Conservation (phyloP, 352 stramenopile species). For the Phytophthora cajani region DNA sequence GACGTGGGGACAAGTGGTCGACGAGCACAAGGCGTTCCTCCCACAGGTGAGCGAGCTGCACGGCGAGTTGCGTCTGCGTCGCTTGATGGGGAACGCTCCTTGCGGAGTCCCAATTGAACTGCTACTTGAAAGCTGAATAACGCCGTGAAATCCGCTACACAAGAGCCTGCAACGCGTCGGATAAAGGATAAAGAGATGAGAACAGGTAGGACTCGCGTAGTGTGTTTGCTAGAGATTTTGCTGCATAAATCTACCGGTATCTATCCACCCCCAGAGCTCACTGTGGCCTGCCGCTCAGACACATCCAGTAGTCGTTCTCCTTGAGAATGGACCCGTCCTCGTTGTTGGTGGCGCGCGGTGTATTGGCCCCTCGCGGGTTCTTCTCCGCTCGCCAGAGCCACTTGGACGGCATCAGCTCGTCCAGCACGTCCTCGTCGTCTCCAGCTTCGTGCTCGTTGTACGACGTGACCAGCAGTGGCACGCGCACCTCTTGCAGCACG, state of each 20-base stretch:
- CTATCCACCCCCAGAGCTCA: not conserved
- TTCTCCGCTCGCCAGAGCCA: slow-evolving; percentile 83
- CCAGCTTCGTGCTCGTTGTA: slow-evolving; percentile 86
- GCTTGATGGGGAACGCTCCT: slow-evolving; percentile 57
- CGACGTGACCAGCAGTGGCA: slow-evolving; percentile 80
- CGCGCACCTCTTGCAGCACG: slow-evolving; percentile 60
- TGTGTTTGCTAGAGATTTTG: not conserved
- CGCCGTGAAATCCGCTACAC: not conserved
- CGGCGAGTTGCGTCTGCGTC: slow-evolving; percentile 63
- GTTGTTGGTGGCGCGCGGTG: slow-evolving; percentile 65
- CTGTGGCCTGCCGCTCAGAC: slow-evolving; percentile 45
- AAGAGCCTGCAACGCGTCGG: slow-evolving; percentile 2
- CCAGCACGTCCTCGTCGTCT: slow-evolving; percentile 83
- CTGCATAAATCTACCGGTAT: not conserved
- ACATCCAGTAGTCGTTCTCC: slow-evolving; percentile 90
- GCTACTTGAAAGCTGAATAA: slow-evolving; percentile 42
- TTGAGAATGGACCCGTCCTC: slow-evolving; percentile 58
- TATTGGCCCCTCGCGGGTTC: slow-evolving; percentile 60
- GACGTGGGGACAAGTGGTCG: slow-evolving; percentile 51
- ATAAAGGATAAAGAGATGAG: slow-evolving; percentile 13
- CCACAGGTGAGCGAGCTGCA: slow-evolving; percentile 52
- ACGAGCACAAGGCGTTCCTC: slow-evolving; percentile 48
- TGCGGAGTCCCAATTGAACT: slow-evolving; percentile 55
- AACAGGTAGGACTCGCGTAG: slow-evolving; percentile 5
- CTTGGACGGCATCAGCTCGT: slow-evolving; percentile 45